phyloP scores from a whole-genome alignment of 495 filamentous ascomycete species.

The Cercophora samala region DNA sequence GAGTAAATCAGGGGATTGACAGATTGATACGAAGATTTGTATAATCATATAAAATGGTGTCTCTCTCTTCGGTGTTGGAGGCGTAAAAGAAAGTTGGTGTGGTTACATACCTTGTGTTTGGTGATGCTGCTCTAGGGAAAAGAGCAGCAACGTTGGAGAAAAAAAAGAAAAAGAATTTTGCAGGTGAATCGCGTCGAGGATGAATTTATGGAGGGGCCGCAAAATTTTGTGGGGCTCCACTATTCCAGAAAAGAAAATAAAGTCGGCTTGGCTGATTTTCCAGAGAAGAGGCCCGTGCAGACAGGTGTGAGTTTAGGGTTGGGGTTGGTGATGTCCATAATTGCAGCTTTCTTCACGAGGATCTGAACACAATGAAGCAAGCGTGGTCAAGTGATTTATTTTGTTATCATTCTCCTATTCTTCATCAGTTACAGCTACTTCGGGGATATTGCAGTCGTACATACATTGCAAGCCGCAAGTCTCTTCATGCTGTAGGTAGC shows the following conservation, averaged over 20 bases:
- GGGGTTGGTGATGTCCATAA: neutral
- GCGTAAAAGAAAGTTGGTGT: constrained; percentile 1
- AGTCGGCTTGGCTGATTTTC: neutral
- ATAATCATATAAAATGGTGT: constrained; percentile 36
- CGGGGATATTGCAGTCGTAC: too few relatives aligned
- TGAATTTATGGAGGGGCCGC: constrained; percentile 15
- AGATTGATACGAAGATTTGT: constrained; percentile 36
- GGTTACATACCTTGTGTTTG: constrained; percentile 29
- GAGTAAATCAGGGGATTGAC: constrained; percentile 44
- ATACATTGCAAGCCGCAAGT: too few relatives aligned
- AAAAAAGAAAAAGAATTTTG: constrained; percentile 11
- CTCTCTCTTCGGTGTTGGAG: neutral
- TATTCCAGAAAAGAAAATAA: neutral
- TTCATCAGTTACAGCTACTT: too few relatives aligned
- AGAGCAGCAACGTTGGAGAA: constrained; percentile 22
- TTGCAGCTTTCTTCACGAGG: too few relatives aligned
- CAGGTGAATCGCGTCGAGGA: constrained; percentile 15
- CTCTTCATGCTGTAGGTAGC: too few relatives aligned
- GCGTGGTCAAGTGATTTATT: too few relatives aligned
- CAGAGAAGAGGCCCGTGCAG: neutral
- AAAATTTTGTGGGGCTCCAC: constrained; percentile 6
- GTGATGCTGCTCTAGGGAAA: constrained; percentile 20
- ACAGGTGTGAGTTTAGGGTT: neutral
- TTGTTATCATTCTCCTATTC: too few relatives aligned
- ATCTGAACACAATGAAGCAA: too few relatives aligned